Base-by-base conservation (phyloP, 768 basidiomycete genomes). In the Tulasnella sp. region DNA sequence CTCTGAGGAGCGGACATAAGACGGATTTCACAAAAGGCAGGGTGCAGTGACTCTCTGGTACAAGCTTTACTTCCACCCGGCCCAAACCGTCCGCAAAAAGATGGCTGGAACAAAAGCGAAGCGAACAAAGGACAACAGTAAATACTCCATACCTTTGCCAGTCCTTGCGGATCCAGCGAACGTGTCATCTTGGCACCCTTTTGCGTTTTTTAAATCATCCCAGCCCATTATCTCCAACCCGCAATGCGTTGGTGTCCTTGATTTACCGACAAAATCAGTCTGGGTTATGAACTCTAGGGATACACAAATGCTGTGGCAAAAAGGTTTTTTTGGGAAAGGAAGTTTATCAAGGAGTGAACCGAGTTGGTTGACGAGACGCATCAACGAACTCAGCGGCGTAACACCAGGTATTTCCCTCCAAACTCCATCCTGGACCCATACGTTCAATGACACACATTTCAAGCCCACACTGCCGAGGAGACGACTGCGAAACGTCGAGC, bases 321-420 rank as follows among this genome's bases (percentile, higher is more conserved):
- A 86, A 59, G 96, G 96, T 0, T 97, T 98, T 72, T 99, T 98
- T 68, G 96, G 96, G 21, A 99, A 99, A 69, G 96, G 96, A 1
- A 86, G 86, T 66, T 73, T 99, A 51, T 93, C 89, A 37, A 71
- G 96, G 58, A 96, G 92, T 68, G 96, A 99, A 68, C 93, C 94
- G 6, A 89, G 81, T 55, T 99, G 96, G 96, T 73, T 83, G 59
- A 78, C 82, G 17, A 73, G 96, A 43, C 83, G 88, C 63, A 73
- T 84, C 59, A 89, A 87, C 65, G 67, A 72, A 61, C 70, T 79
- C 48, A 75, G 74, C 57, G 76, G 75, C 19, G 75, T 74, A 35
- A 74, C 75, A 63, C 78, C 79, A 70, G 75, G 89, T 82, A 71
- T 69, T 72, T 69, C 75, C 72, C 12, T 7, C 14, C 15, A 53